Conservation (phyloP, 1,139 yeast species). For the Magnusiomyces suaveolens region DNA sequence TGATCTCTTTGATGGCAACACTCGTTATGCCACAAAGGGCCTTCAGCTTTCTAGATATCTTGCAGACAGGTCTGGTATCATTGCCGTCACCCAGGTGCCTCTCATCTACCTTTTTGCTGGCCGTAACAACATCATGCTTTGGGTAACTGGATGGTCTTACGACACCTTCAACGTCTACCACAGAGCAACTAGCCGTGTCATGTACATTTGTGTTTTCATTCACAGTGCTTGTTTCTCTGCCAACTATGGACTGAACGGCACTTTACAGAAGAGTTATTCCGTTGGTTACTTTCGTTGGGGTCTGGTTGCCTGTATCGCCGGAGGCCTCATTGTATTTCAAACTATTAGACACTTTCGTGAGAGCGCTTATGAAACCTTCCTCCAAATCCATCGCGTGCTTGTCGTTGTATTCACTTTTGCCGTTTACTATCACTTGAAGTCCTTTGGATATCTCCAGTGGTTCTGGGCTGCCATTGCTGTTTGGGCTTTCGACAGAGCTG, state of each 20-base stretch:
- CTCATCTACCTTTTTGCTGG: conserved; percentile 49
- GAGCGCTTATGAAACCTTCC: conserved; percentile 53
- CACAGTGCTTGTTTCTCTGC: conserved; percentile 26
- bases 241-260: conserved; percentile 4
- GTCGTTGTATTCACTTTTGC: conserved; percentile 50
- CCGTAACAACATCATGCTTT: conserved; percentile 55
- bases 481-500: conserved; percentile 53
- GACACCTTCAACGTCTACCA: conserved; percentile 55
- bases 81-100: conserved; percentile 44
- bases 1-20: conserved; percentile 33
- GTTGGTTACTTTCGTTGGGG: conserved; percentile 44
- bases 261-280: conserved; percentile 11
- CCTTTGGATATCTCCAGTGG: conserved; percentile 40
- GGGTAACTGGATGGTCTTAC: conserved; percentile 57
- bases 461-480: conserved; percentile 47
- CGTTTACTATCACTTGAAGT: conserved; percentile 48
- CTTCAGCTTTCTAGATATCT: conserved; percentile 42
- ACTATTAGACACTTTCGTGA: conserved; percentile 46
- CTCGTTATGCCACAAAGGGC: conserved; percentile 28
- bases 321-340: conserved; percentile 38
- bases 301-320: conserved; percentile 38
- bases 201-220: conserved; percentile 38
- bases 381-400: conserved; percentile 47
- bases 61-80: conserved; percentile 53
- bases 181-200: conserved; percentile 53